Percentiles rank a stretch among this genome's conserved stretches.
phyloP scores from a whole-genome alignment of 148 eudicot genomes.

The Tetragonia tetragonoides region DNA sequence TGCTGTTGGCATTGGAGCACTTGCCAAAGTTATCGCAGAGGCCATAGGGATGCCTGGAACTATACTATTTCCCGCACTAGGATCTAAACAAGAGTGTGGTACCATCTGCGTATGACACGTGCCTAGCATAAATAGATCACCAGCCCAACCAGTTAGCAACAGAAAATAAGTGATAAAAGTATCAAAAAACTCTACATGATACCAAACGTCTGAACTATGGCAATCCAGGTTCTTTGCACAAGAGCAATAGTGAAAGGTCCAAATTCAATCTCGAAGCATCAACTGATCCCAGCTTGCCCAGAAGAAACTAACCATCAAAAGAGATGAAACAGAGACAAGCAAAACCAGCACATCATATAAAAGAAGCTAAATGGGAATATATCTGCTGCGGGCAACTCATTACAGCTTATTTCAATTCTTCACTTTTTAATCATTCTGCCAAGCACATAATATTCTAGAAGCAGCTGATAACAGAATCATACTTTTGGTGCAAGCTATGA shows the following conservation, averaged over 20 bases:
- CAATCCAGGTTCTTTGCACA: neutral
- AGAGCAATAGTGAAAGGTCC: neutral
- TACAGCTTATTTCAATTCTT: neutral
- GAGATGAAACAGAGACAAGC: neutral
- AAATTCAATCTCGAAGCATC: neutral
- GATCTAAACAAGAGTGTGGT: slow-evolving; percentile 24
- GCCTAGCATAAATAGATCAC: slow-evolving; percentile 28
- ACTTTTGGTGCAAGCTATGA: neutral
- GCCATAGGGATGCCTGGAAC: slow-evolving; percentile 39
- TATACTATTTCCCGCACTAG: slow-evolving; percentile 18
- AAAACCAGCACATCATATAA: neutral
- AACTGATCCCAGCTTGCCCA: neutral
- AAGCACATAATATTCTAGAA: neutral
- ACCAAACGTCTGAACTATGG: neutral
- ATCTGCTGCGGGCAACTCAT: neutral
- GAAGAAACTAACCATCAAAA: neutral
- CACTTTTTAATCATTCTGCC: neutral
- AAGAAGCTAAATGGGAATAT: neutral
- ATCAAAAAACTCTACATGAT: neutral
- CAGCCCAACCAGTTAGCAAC: slow-evolving; percentile 15
- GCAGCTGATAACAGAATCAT: neutral
- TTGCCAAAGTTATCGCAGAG: slow-evolving; percentile 18
- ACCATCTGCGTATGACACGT: slow-evolving; percentile 24
- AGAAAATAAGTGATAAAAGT: neutral
- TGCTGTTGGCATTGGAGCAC: slow-evolving; percentile 15